A percentile compares a stretch with the other conserved stretches of the same genome.
Conservation (phyloP, 163 green algal species). For the Prototheca stagnorum region DNA sequence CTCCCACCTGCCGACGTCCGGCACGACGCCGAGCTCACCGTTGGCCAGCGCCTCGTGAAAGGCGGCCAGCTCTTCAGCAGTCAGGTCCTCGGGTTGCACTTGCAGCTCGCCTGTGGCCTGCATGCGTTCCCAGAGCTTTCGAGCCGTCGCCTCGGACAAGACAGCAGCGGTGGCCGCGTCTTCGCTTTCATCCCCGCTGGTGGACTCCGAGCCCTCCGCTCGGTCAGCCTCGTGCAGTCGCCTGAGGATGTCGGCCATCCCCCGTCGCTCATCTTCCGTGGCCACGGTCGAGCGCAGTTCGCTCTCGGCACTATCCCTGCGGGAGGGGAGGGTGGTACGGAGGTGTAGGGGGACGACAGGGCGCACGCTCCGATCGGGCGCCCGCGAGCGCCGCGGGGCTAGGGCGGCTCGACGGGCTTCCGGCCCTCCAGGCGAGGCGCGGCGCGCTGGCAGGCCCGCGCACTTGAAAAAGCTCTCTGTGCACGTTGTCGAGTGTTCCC, state of each 20-base stretch:
- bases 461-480: conserved; percentile 61
- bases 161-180: neutral
- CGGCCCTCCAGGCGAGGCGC: no score
- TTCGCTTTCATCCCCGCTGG: neutral
- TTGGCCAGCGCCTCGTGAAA: conserved; percentile 17
- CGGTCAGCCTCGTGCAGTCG: conserved; percentile 26
- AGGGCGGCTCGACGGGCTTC: no score
- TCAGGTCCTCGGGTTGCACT: conserved; percentile 19
- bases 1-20: conserved; percentile 21
- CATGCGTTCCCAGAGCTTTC: no score
- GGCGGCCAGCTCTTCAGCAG: conserved; percentile 14
- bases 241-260: conserved; percentile 47
- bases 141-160: neutral
- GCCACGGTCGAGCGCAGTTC: conserved; percentile 28
- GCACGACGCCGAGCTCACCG: conserved; percentile 14
- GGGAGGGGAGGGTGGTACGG: neutral
- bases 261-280: conserved; percentile 17
- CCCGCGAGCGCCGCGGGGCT: no score
- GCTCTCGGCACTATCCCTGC: conserved; percentile 36
- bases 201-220: neutral
- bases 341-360: no score
- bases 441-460: no score
- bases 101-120: neutral
- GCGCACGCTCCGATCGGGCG: no score
- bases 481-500: conserved; percentile 42